phyloP scores from a whole-genome alignment of 1,284 basidiomycete genomes.

The Omphalotus olearius region DNA sequence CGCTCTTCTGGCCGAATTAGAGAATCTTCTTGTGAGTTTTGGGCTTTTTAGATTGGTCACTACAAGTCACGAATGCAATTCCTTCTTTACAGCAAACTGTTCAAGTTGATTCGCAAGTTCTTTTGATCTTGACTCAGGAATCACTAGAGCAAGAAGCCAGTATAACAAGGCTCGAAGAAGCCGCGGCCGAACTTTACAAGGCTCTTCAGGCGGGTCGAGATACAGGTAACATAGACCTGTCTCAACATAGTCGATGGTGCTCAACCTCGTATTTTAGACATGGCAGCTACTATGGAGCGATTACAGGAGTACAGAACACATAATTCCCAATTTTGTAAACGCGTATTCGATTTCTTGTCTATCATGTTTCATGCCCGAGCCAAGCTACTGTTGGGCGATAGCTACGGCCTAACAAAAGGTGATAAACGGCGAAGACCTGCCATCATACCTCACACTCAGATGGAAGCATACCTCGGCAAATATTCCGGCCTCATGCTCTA shows the following conservation, averaged over 20 bases:
- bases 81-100: slow-evolving; percentile 75
- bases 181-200: slow-evolving; percentile 91
- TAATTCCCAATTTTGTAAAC: slow-evolving; percentile 88
- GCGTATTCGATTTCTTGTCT: slow-evolving; percentile 83
- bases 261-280: slow-evolving; percentile 47
- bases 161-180: slow-evolving; percentile 76
- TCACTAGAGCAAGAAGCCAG: slow-evolving; percentile 77
- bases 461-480: slow-evolving; percentile 81
- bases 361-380: slow-evolving; percentile 89
- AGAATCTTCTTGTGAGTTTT: slow-evolving; percentile 71
- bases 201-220: slow-evolving; percentile 90
- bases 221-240: slow-evolving; percentile 47
- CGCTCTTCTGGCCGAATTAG: slow-evolving; percentile 75
- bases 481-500: slow-evolving; percentile 93
- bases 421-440: slow-evolving; percentile 39
- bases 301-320: slow-evolving; percentile 86
- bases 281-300: slow-evolving; percentile 92
- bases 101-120: slow-evolving; percentile 78
- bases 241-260: slow-evolving; percentile 2
- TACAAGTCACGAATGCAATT: slow-evolving; percentile 7
- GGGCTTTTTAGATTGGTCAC: slow-evolving; percentile 1
- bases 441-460: slow-evolving; percentile 59
- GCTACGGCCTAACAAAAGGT: slow-evolving; percentile 45
- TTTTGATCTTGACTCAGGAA: slow-evolving; percentile 80
- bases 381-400: slow-evolving; percentile 61